phyloP scores from a whole-genome alignment of 257 asterid genomes.

The Cordia subcordata region DNA sequence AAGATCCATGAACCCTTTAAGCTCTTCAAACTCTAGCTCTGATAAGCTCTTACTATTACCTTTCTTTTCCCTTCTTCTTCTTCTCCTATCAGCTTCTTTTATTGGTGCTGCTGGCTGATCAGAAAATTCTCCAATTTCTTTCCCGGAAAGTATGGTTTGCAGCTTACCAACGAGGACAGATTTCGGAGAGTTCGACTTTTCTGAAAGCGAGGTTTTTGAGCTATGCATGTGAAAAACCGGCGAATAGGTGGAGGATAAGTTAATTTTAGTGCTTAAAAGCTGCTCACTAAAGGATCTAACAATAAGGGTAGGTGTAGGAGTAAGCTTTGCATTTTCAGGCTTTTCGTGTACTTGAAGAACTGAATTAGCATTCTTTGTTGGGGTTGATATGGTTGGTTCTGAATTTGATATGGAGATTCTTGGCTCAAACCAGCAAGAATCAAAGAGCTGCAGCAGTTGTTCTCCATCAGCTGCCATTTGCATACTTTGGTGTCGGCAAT shows the following conservation, averaged over 20 bases:
- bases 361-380: too few relatives aligned
- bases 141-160: slow-evolving; percentile 61
- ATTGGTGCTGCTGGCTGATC: not conserved
- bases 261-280: slow-evolving; percentile 33
- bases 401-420: slow-evolving; percentile 1
- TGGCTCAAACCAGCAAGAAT: slow-evolving; percentile 18
- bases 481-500: not conserved
- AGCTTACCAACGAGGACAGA: slow-evolving; percentile 53
- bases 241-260: too few relatives aligned
- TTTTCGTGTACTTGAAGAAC: not conserved
- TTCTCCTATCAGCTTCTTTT: not conserved
- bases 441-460: slow-evolving; percentile 9
- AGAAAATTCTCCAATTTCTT: slow-evolving; percentile 30
- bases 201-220: too few relatives aligned
- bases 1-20: slow-evolving; percentile 83
- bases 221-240: too few relatives aligned
- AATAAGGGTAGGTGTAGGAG: slow-evolving; percentile 28
- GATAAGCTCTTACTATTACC: slow-evolving; percentile 42
- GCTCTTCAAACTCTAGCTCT: slow-evolving; percentile 66
- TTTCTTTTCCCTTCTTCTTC: slow-evolving; percentile 8
- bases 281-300: slow-evolving; percentile 53
- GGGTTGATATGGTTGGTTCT: not conserved
- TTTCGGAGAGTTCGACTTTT: slow-evolving; percentile 35
- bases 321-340: slow-evolving; percentile 24
- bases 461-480: slow-evolving; percentile 14